These are phyloP conservation scores for Sclerotinia trifoliorum DNA, from an alignment of 2,329 filamentous ascomycete genomes.

Conservation along the genomic window DNA sequence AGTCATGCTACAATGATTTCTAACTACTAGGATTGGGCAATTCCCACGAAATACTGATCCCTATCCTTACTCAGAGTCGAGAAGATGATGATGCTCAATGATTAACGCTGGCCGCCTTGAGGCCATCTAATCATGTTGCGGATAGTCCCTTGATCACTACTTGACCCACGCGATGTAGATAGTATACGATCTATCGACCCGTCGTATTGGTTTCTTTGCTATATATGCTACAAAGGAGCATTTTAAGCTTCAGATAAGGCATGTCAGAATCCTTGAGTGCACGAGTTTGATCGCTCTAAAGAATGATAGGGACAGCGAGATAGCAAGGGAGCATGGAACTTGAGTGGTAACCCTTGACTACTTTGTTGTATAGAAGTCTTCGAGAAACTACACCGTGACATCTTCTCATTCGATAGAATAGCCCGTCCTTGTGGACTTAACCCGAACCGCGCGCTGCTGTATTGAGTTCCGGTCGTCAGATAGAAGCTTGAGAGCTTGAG, in stretches of 20 bases:
- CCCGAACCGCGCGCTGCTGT: conserved; percentile 20
- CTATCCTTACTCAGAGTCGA: neutral
- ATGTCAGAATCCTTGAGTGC: neutral
- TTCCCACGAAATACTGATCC: neutral
- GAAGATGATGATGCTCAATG: conserved; percentile 7
- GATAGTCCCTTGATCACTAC: neutral
- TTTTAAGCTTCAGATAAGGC: conserved; percentile 7
- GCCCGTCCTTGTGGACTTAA: neutral
- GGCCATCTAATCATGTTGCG: conserved; percentile 1
- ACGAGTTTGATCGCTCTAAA: neutral
- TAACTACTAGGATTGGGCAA: conserved; percentile 2
- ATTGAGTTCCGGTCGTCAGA: conserved; percentile 9
- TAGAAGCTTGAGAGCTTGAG: conserved; percentile 15
- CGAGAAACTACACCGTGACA: conserved; percentile 12
- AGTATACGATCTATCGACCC: conserved; percentile 1
- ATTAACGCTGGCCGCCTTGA: conserved; percentile 17
- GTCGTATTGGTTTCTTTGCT: conserved; percentile 1
- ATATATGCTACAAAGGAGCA: neutral
- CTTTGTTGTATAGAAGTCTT: conserved; percentile 15
- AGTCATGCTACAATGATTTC: neutral
- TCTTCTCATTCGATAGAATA: conserved; percentile 8
- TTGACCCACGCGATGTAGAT: neutral
- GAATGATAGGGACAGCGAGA: too few species aligned
- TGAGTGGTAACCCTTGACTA: neutral
- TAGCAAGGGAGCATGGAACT: neutral